Conservation (phyloP, 257 asterid genomes). For the Dorcoceras hygrometricum region DNA sequence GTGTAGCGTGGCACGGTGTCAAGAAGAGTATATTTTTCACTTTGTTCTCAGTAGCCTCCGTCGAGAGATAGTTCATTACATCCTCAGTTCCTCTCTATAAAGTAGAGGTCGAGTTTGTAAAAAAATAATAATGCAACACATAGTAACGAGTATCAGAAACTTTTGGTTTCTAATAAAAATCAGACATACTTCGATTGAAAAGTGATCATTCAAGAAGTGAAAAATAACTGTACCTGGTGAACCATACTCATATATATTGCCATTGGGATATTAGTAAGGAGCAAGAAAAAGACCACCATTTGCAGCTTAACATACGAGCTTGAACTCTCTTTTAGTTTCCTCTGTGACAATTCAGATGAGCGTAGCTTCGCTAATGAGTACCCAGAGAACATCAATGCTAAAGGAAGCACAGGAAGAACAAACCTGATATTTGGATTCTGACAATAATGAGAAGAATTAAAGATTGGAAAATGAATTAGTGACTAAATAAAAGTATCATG, state of each 20-base stretch:
- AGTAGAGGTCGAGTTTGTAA: slow-evolving; percentile 7
- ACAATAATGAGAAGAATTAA: slow-evolving; percentile 45
- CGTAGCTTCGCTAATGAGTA: slow-evolving; percentile 54
- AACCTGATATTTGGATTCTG: slow-evolving; percentile 63
- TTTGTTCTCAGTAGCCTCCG: slow-evolving; percentile 53
- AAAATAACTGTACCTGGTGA: slow-evolving; percentile 81
- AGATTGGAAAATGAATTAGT: slow-evolving; percentile 20
- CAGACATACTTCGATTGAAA: not conserved
- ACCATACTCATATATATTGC: slow-evolving; percentile 87
- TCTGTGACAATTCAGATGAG: slow-evolving; percentile 24
- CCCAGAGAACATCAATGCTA: slow-evolving; percentile 89
- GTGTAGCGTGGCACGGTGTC: slow-evolving; percentile 95
- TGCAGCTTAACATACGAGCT: slow-evolving; percentile 33
- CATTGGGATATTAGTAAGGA: slow-evolving; percentile 86
- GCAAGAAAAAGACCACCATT: slow-evolving; percentile 52
- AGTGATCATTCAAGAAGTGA: too few species aligned
- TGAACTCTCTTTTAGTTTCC: slow-evolving; percentile 31
- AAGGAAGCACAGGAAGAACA: slow-evolving; percentile 94
- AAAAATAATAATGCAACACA: not conserved
- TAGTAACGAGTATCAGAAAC: not conserved
- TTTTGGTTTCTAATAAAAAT: not conserved
- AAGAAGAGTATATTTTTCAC: slow-evolving; percentile 69
- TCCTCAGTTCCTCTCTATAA: slow-evolving; percentile 96
- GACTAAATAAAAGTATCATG: not conserved
- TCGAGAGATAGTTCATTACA: slow-evolving; percentile 73